Percentiles rank a stretch among this genome's conserved stretches.
Conservation (phyloP, 2,329 filamentous ascomycete genomes). For the Dothidotthia symphoricarpi region DNA sequence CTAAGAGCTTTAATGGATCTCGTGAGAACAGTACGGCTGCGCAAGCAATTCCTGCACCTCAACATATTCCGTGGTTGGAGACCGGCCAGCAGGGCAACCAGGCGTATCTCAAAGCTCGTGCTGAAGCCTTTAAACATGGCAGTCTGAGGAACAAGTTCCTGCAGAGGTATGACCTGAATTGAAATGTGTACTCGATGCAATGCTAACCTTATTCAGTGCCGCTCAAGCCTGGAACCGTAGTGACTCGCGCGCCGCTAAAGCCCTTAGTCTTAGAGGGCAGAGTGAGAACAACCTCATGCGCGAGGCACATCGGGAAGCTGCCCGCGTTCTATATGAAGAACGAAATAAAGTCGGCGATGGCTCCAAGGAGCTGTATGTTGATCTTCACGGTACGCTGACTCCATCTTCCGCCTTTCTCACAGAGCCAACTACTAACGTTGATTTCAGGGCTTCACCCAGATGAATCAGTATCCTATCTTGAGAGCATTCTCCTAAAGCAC, state of each 20-base stretch:
- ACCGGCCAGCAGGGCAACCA: constrained; percentile 89
- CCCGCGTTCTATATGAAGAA: constrained; percentile 86
- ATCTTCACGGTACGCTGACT: constrained; percentile 66
- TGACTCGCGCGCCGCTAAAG: constrained; percentile 92
- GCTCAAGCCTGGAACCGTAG: constrained; percentile 99
- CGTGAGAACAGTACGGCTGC: constrained; percentile 78
- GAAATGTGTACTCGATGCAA: background rate
- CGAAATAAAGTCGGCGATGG: constrained; percentile 69
- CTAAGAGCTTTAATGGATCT: constrained; percentile 63
- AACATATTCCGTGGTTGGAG: constrained; percentile 94
- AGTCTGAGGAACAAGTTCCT: constrained; percentile 95
- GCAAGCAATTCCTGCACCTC: constrained; percentile 79
- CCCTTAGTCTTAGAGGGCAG: constrained; percentile 87
- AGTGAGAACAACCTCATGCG: constrained; percentile 97
- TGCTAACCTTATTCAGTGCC: constrained; percentile 58
- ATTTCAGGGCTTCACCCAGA: constrained; percentile 79
- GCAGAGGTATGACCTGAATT: constrained; percentile 65
- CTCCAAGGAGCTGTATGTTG: constrained; percentile 79
- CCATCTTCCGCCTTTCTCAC: background rate
- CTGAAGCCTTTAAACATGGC: constrained; percentile 96
- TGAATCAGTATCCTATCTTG: constrained; percentile 92
- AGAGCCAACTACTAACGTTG: constrained; percentile 6
- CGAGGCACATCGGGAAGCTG: constrained; percentile 92
- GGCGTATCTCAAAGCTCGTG: constrained; percentile 89
- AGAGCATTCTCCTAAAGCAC: constrained; percentile 83